A percentile compares a stretch with the other conserved stretches of the same genome.
These are phyloP conservation scores for Fusarium staphyleae DNA, from an alignment of 2,329 filamentous ascomycete genomes.

Conservation along the genomic window DNA sequence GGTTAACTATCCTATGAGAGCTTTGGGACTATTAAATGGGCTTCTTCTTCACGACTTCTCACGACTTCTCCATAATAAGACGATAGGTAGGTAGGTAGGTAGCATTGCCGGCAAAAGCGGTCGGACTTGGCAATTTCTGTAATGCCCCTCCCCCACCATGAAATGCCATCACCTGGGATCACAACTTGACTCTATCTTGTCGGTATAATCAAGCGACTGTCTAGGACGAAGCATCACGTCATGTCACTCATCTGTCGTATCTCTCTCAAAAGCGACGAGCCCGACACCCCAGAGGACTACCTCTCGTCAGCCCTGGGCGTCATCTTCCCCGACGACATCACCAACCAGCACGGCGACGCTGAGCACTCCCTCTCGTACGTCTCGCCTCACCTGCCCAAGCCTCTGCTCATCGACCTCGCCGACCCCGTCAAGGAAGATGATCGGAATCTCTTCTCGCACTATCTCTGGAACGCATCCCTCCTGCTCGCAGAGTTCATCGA, in stretches of 20 bases:
- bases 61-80: no score
- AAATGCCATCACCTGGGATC: background rate
- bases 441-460: constrained; percentile 71
- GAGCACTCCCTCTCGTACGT: constrained; percentile 66
- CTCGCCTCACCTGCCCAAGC: constrained; percentile 57
- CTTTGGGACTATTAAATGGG: no score
- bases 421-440: constrained; percentile 61
- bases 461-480: constrained; percentile 73
- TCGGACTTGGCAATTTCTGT: constrained; percentile 28
- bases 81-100: background rate
- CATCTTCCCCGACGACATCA: constrained; percentile 73
- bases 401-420: constrained; percentile 54
- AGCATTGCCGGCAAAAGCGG: constrained; percentile 18
- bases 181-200: background rate
- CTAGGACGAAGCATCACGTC: background rate
- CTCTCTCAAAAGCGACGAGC: constrained; percentile 36
- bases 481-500: constrained; percentile 64
- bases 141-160: constrained; percentile 21
- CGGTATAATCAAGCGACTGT: no score
- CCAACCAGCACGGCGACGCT: constrained; percentile 70
- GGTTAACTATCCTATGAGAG: no score
- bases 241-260: constrained; percentile 56
- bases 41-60: no score
- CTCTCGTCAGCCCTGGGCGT: constrained; percentile 65
- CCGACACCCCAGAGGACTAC: constrained; percentile 61